Percentiles rank a stretch among this genome's conserved stretches.
Conservation (phyloP, 192 early-diverging fungal species). For the Backusella morwellensis region DNA sequence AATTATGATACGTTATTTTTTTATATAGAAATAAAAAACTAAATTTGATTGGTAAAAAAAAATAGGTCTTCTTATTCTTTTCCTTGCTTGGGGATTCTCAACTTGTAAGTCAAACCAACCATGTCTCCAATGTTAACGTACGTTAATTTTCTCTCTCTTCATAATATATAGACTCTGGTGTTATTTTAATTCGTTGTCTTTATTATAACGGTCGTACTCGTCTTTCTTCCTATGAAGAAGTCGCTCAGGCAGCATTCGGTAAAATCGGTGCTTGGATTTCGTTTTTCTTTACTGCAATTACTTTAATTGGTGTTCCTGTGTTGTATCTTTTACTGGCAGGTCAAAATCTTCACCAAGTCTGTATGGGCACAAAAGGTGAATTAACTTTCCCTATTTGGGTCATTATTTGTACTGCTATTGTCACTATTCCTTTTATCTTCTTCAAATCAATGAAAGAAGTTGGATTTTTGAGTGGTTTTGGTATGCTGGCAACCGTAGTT, state of each 20-base stretch:
- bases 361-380: slow-evolving; percentile 39
- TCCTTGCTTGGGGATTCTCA: slow-evolving; percentile 25
- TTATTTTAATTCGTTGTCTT: slow-evolving; percentile 21
- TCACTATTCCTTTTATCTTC: slow-evolving; percentile 64
- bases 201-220: slow-evolving; percentile 40
- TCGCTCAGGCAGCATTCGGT: slow-evolving; percentile 72
- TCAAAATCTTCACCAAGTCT: slow-evolving; percentile 59
- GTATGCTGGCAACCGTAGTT: slow-evolving; percentile 63
- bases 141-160: neutral
- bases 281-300: slow-evolving; percentile 59
- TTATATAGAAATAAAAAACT: neutral
- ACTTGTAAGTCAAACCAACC: slow-evolving; percentile 8
- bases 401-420: slow-evolving; percentile 48
- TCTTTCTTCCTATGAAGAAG: slow-evolving; percentile 58
- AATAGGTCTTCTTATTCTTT: slow-evolving; percentile 21
- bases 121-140: neutral
- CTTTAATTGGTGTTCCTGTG: slow-evolving; percentile 63
- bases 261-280: slow-evolving; percentile 52
- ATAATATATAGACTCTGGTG: slow-evolving; percentile 18
- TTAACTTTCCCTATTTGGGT: slow-evolving; percentile 56
- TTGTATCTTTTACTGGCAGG: slow-evolving; percentile 71
- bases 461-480: slow-evolving; percentile 65
- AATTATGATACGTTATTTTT: neutral
- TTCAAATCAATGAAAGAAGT: slow-evolving; percentile 80
- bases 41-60: neutral